Conservation (phyloP, 2,329 filamentous ascomycete genomes). For the Epichloe hybrida region DNA sequence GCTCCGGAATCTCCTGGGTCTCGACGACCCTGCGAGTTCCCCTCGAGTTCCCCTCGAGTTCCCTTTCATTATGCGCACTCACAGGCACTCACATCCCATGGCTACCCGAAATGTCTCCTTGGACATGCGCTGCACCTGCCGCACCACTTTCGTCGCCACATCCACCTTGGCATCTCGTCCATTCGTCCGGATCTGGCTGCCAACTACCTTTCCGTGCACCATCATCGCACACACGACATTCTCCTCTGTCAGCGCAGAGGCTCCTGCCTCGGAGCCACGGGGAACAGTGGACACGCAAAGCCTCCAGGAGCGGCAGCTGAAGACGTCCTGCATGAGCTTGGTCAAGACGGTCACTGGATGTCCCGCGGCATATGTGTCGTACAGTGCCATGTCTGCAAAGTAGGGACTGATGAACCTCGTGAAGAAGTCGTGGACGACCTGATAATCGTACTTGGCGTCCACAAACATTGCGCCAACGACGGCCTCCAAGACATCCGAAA, state of each 20-base stretch:
- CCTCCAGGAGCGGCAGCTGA: constrained; percentile 50
- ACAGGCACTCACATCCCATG: constrained; percentile 50
- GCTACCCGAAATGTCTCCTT: constrained; percentile 43
- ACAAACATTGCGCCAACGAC: constrained; percentile 86
- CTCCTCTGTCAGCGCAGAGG: constrained; percentile 25
- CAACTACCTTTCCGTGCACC: constrained; percentile 59
- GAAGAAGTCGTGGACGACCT: constrained; percentile 65
- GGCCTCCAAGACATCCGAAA: constrained; percentile 80
- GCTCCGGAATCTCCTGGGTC: too few species aligned
- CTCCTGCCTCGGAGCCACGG: constrained; percentile 26
- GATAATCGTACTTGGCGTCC: constrained; percentile 69
- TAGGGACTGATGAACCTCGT: constrained; percentile 57
- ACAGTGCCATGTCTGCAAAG: constrained; percentile 76
- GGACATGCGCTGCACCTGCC: constrained; percentile 28
- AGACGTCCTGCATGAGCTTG: constrained; percentile 47
- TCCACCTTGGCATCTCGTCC: constrained; percentile 60
- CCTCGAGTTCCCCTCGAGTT: too few species aligned
- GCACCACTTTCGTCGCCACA: constrained; percentile 46
- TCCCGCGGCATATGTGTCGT: constrained; percentile 74
- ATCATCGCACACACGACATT: constrained; percentile 59
- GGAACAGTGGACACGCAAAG: constrained; percentile 35
- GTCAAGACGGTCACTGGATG: constrained; percentile 69
- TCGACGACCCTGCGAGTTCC: too few species aligned
- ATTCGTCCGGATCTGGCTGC: constrained; percentile 46
- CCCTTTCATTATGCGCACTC: too few species aligned